Base-by-base conservation (phyloP, 208 protist genomes). In the Angomonas ambiguus region DNA sequence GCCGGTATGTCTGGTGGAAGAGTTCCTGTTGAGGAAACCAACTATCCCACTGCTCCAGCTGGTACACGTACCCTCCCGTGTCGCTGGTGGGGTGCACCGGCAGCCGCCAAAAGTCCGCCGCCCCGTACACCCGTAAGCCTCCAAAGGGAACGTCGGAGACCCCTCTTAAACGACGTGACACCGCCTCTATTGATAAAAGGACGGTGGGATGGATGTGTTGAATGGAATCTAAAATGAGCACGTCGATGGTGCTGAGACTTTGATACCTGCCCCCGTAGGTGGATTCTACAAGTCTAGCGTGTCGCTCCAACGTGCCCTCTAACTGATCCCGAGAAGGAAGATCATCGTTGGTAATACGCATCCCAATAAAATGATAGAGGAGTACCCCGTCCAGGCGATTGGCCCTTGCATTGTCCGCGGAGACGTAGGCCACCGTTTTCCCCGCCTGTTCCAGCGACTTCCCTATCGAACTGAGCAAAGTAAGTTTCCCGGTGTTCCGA, bases 311-410 rank as follows among this genome's bases (percentile, higher is more conserved):
- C 5, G 87, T 85, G 33, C 87, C 85, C 62, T 96, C 87, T 10
- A 93, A 64, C 70, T 96, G 90, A 67, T 96, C 90, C 76, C 86
- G 90, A 45, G 84, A 91, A 20, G 87, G 85, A 57, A 96, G 71
- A 34, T 91, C 90, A 48, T 93, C 85, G 4, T 65, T 57, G 65
- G 68, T 84, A 27, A 87, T 72, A 45, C 87, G 85, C 64, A 96
- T 67, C 0, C 90, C 90, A 13, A 96, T 71, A 58, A 93, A 93
- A 68, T 90, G 85, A 51, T 85, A 71, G 4, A 96, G 71, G 16
- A 93, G 62, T 27, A 81, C 68, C 0, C 83, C 90, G 30, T 86
- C 85, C 0, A 93, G 72, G 0, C 87, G 82, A 42, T 78, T 85
- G 0, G 90, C 84, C 8, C 90, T 78, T 18, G 65, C 68, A 27